Base-by-base conservation (phyloP, 2,329 filamentous ascomycete genomes). In the Phaeosphaeriaceae sp. region DNA sequence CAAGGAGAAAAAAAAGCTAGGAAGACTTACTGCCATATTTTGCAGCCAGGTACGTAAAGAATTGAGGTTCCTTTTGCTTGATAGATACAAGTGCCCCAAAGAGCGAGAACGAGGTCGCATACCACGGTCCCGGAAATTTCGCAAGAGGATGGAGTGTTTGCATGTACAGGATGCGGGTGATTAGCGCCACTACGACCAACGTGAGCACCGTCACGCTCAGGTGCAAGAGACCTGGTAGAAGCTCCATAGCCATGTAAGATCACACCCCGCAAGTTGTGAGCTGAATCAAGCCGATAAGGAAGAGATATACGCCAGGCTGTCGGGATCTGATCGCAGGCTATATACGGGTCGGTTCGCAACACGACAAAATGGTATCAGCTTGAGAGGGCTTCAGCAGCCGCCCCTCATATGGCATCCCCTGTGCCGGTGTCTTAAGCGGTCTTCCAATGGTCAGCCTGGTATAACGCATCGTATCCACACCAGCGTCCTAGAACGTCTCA, bases 61-160 rank as follows among this genome's bases (percentile, higher is more conserved):
- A 75, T 17, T 73, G 57, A 2, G 71, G 73, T 48, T 76, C 73
- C 27, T 60, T 63, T 33, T 67, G 58, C 25, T 62, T 56, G 15
- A 73, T 55, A 1, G 70, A 76, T 19, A 75, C 63, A 4, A 73
- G 48, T 3, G 71, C 72, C 1, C 64, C 52, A 22, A 67, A 61
- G 7, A 79, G 7, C 10, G 76, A 76, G 51, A 75, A 76, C 0
- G 76, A 74, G 11, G 74, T 71, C 40, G 69, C 67, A 46, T 77
- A 70, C 62, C 70, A 77, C n/a, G 81, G 80, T 15, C 81, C 81
- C 2, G 78, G 80, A 55, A 77, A 81, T 40, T 74, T 74, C 10
- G 75, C 65, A 0, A 82, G 68, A 7, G 80, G 80, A 50, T 81
- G 78, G 33, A 82, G 72, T 57, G 70, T 80, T 27, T 77, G 72